Evolutionary conservation across 441 rosid species (phyloP), one percentile per base, ranked within the genome.

Genomic region (Pelargonium myrrhifolium): DNA sequence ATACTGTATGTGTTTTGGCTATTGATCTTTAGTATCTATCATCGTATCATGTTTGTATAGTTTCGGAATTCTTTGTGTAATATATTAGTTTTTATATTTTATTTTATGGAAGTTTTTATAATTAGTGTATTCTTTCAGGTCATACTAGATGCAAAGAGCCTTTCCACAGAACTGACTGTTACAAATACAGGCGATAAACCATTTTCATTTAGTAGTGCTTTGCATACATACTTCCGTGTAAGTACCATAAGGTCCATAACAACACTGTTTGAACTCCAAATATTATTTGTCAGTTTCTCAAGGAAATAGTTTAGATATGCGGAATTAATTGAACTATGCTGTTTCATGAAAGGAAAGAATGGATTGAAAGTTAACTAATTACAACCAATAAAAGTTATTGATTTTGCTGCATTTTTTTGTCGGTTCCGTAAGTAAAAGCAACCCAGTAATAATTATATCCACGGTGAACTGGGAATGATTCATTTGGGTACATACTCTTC

Each of bases 191-290:
- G 89, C 84, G 74, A 66, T 15, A 86, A 87, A 84, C 81, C 95
- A 9, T 93, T 93, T 81, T 83, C 96, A 20, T 93, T 93, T 77
- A 87, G 31, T 56, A 80, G 85, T 11, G 99, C 97, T 42, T 71
- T 93, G 75, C 99, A 93, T 75, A 85, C 99, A 20, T 93, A 93
- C 81, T 93, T 93, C 80, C 72, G 86, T 51, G 96, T 88, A 78
- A 64, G 93, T 79, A 35, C 43, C 14, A 31, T 22, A 2, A 22
- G n/a, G n/a, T n/a, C n/a, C n/a, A n/a, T n/a, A n/a, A n/a, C 68
- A 18, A 49, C 7, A 6, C 66, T 69, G 61, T 64, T 6, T 28
- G 21, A 65, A 75, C 67, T 55, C 49, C 63, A 56, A 14, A 8
- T 62, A 11, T 62, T 53, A 22, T 68, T 8, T 3, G 2, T 55